phyloP scores from a whole-genome alignment of 768 basidiomycete genomes.

The Holtermanniella nyarrowii region DNA sequence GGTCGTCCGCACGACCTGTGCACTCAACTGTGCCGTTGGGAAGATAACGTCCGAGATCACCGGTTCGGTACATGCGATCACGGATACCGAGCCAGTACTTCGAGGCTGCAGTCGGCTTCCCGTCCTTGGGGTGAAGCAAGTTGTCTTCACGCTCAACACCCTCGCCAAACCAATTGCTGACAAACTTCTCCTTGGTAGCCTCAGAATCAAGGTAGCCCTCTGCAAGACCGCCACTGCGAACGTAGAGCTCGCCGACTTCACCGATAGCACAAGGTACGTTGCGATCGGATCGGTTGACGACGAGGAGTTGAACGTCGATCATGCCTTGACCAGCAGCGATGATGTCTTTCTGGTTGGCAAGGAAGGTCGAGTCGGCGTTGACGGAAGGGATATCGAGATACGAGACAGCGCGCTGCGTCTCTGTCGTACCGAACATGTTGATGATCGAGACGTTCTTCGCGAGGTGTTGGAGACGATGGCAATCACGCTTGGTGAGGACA shows the following conservation, averaged over 20 bases:
- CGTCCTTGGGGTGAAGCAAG: conserved; percentile 52
- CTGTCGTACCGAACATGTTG: conserved; percentile 99
- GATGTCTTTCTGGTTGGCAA: conserved; percentile 88
- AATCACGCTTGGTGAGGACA: conserved; percentile 94
- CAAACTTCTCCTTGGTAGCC: conserved; percentile 82
- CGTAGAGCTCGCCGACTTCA: conserved; percentile 97
- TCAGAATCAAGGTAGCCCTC: conserved; percentile 84
- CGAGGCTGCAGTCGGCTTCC: conserved; percentile 57
- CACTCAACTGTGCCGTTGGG: conserved; percentile 92
- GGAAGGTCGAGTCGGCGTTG: conserved; percentile 72
- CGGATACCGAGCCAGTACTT: conserved; percentile 87
- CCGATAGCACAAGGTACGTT: conserved; percentile 82
- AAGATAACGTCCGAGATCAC: conserved; percentile 88
- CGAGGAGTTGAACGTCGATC: conserved; percentile 92
- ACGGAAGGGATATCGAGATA: conserved; percentile 88
- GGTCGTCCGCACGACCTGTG: conserved; percentile 92
- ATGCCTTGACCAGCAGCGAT: conserved; percentile 97
- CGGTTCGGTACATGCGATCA: conserved; percentile 95
- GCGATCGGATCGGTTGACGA: conserved; percentile 82
- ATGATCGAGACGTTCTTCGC: conserved; percentile 87
- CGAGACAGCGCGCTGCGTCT: conserved; percentile 96
- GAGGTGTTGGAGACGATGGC: conserved; percentile 81
- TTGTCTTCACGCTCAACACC: conserved; percentile 56
- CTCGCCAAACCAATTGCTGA: conserved; percentile 78
- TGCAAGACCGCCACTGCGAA: conserved; percentile 86